Evolutionary conservation across 106 monocot species (phyloP).

Genomic region (Dendrobium chrysotoxum): DNA sequence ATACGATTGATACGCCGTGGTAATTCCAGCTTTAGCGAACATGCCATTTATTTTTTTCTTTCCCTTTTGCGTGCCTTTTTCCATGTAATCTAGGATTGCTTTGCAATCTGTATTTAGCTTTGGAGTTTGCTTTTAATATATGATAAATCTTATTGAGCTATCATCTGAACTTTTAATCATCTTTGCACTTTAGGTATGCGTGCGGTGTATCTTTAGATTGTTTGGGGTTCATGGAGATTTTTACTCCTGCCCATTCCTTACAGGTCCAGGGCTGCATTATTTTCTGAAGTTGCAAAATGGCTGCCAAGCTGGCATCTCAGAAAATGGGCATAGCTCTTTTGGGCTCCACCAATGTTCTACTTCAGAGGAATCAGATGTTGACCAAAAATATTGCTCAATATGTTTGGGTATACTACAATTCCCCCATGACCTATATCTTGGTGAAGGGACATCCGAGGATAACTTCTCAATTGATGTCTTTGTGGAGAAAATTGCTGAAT

Average conservation of each 20-base stretch:
- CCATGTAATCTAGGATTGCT: neutral
- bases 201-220: constrained; percentile 74
- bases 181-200: constrained; percentile 46
- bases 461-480: constrained; percentile 29
- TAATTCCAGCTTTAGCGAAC: neutral
- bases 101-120: neutral
- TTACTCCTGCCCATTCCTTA: constrained; percentile 36
- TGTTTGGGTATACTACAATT: constrained; percentile 81
- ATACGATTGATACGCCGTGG: neutral
- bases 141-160: neutral
- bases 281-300: constrained; percentile 33
- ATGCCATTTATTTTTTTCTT: neutral
- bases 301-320: constrained; percentile 6
- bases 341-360: constrained; percentile 12
- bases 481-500: constrained; percentile 19
- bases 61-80: neutral
- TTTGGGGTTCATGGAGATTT: constrained; percentile 37
- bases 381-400: constrained; percentile 37
- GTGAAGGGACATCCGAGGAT: constrained; percentile 10
- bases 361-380: constrained; percentile 11
- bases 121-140: neutral
- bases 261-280: constrained; percentile 26
- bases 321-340: constrained; percentile 7
- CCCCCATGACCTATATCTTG: constrained; percentile 16
- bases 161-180: neutral